Percentiles rank a stretch among this genome's conserved stretches.
phyloP scores from a whole-genome alignment of 495 filamentous ascomycete genomes.

The Xylaria sp. region DNA sequence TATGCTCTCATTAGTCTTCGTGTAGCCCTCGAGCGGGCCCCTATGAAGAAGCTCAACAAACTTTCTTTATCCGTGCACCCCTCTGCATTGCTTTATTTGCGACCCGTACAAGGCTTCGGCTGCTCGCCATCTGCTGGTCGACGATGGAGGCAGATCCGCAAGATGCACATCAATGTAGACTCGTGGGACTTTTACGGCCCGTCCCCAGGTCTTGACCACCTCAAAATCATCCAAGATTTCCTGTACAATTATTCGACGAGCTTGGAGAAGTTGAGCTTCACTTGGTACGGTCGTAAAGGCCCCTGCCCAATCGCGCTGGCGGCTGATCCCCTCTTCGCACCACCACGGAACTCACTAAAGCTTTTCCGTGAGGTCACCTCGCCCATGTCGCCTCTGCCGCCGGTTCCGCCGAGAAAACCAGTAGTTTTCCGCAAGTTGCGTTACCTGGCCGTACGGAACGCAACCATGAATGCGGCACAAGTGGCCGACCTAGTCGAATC shows the following conservation, averaged over 20 bases:
- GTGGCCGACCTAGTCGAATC: conserved; percentile 64
- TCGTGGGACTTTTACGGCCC: conserved; percentile 63
- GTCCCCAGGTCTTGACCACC: conserved; percentile 66
- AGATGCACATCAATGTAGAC: conserved; percentile 72
- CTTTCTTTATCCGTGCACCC: conserved; percentile 75
- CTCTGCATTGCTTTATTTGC: conserved; percentile 72
- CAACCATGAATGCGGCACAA: conserved; percentile 69
- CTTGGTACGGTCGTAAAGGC: conserved; percentile 72
- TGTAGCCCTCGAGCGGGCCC: conserved; percentile 73
- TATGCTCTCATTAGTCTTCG: conserved; percentile 82
- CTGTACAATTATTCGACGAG: conserved; percentile 66
- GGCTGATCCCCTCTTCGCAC: conserved; percentile 64
- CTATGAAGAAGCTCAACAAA: conserved; percentile 63
- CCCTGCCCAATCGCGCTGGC: conserved; percentile 71
- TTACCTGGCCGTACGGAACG: conserved; percentile 71
- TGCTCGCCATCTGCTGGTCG: conserved; percentile 65
- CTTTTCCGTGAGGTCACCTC: conserved; percentile 61
- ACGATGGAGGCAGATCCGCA: conserved; percentile 75
- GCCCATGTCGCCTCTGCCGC: conserved; percentile 57
- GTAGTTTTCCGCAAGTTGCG: conserved; percentile 65
- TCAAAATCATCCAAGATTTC: conserved; percentile 77
- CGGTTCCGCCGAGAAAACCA: conserved; percentile 51
- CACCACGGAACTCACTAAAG: conserved; percentile 57
- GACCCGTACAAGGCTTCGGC: conserved; percentile 69
- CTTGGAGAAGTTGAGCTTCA: conserved; percentile 70